These are phyloP conservation scores for Colletotrichum gigasporum DNA, from an alignment of 2,329 filamentous ascomycete species.

Conservation along the genomic window DNA sequence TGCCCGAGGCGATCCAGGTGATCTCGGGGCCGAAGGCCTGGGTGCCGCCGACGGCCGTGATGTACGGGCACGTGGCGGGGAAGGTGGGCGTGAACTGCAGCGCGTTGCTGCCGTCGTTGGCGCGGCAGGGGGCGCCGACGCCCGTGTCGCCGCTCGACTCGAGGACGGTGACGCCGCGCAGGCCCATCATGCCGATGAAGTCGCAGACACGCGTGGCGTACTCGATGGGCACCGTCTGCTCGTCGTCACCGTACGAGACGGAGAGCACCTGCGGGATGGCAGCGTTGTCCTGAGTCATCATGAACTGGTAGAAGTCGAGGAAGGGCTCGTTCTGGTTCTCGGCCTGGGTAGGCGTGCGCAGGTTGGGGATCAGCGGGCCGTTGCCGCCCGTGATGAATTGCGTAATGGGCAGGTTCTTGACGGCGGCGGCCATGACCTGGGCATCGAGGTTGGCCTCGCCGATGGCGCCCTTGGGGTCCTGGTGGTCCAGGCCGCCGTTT, in stretches of 20 bases:
- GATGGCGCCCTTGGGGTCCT: conserved; percentile 39
- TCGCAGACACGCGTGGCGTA: conserved; percentile 69
- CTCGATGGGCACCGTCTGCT: conserved; percentile 67
- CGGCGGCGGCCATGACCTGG: conserved; percentile 70
- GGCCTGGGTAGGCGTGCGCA: conserved; percentile 35
- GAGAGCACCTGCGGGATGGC: conserved; percentile 68
- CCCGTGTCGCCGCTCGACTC: conserved; percentile 68
- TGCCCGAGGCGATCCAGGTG: conserved; percentile 61
- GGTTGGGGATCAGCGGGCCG: conserved; percentile 42
- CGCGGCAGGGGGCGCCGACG: conserved; percentile 62
- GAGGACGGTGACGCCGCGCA: conserved; percentile 69
- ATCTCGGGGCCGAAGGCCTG: conserved; percentile 58
- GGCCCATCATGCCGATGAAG: conserved; percentile 70
- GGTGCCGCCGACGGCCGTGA: conserved; percentile 68
- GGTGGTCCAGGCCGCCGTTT: conserved; percentile 51
- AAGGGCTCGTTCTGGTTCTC: conserved; percentile 73
- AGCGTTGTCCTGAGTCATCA: conserved; percentile 60
- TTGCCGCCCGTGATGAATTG: conserved; percentile 38
- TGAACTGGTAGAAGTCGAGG: conserved; percentile 69
- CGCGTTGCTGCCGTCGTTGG: conserved; percentile 57
- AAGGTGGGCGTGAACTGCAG: conserved; percentile 34
- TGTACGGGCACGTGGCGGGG: conserved; percentile 57
- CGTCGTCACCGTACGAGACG: conserved; percentile 75
- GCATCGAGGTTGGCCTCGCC: conserved; percentile 73
- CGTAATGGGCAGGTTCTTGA: conserved; percentile 35